Base-by-base conservation (phyloP, 441 rosid genomes). In the Lepidium campestre region DNA sequence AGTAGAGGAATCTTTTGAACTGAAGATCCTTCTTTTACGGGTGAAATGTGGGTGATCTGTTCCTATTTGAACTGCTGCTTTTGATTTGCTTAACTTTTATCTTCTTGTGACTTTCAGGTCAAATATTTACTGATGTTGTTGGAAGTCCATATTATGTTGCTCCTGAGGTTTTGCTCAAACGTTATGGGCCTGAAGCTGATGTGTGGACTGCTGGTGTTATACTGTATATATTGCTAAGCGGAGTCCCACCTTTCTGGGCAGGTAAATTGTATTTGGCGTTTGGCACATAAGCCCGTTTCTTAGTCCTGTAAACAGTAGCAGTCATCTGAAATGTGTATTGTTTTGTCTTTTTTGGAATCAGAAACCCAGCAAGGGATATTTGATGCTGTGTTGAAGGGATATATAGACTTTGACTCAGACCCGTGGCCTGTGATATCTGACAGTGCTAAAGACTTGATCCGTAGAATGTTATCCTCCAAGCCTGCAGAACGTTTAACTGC, bases 181-280 rank as follows among this genome's bases (percentile, higher is more conserved):
- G 82, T 65, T 93, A 90, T 72, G 98, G 98, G 49, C 97, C 96
- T 71, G 98, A 75, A 73, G 98, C 98, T 40, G 98, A 93, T 71
- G 97, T 93, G 8, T 93, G 98, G 98, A 90, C 98, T 25, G 97
- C 98, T 34, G 98, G 98, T 56, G 97, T 93, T 75, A 93, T 93
- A 60, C 50, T 93, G 55, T 93, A 93, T 64, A 93, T 93, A 78
- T 82, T 93, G 87, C 84, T 93, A 20, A 88, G 98, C 50, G 97
- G 98, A 10, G 96, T 93, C 35, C 98, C 98, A 4, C 98, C 98
- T 18, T 93, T 93, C 65, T 93, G 98, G 97, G 98, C 98, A 76
- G 98, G 98, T 93, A 72, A 29, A 19, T 8, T 54, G 14, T 53
- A 32, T 8, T 72, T 57, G 17, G 8, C 14, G 13, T 35, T 42